Base-by-base conservation (phyloP, 345 rosid genomes). In the Linum trigynum region DNA sequence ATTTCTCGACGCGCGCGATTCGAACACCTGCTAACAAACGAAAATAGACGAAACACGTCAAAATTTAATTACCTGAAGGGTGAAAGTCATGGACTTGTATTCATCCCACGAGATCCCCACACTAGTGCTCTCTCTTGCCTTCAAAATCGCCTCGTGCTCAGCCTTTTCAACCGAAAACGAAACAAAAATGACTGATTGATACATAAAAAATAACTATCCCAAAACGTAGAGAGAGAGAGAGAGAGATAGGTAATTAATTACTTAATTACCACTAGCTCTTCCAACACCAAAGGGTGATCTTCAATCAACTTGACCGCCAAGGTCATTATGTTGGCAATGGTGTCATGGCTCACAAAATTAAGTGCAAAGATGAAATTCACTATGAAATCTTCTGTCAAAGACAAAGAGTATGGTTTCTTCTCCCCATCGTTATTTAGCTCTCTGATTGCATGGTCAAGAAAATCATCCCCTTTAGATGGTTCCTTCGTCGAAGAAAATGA, bases 21-120 rank as follows among this genome's bases (percentile, higher is more conserved):
- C 32, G 32, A 23, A 14, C 61, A 7, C 8, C 9, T 15, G 16
- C 2, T 23, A n/a, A 15, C 15, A 7, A 5, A 15, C 36, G 35
- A 15, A 15, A 15, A 5, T 57, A 23, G 17, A 57, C 45, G 7
- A 23, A 7, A 57, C 17, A 6, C 3, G 6, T 5, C 7, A 0
- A 57, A 4, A 57, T 1, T 57, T 23, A 57, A 57, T 51, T 9
- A 76, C 81, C 36, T 72, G 75, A 63, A 61, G 78, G 0, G 81
- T 76, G 61, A 74, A 78, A 62, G 73, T 62, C 76, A 81, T 71
- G 0, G 82, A 76, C 35, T 76, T 76, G 55, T 74, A 76, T 58
- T 81, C 82, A 9, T 74, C 70, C 84, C 85, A 74, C 17, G 80
- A 64, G 23, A 81, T 38, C 14, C 74, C 16, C 11, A 75, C 62